Base-by-base conservation (phyloP, 2,329 filamentous ascomycete species). In the Akanthomyces muscarius region DNA sequence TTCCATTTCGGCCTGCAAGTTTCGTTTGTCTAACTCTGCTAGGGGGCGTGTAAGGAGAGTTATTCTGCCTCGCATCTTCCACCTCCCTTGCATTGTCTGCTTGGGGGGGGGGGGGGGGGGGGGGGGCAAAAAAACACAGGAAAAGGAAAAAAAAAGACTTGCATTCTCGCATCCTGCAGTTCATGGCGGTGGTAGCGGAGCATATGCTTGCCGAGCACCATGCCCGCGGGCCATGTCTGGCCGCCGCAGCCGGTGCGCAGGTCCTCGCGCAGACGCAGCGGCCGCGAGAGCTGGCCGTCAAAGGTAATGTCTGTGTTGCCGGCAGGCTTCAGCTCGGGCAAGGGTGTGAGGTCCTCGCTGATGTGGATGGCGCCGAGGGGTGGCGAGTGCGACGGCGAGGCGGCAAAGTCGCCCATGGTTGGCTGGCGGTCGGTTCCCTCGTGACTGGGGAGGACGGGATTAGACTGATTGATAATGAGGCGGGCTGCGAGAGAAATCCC, bases 201-300 rank as follows among this genome's bases (percentile, higher is more conserved):
- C 83, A 98, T 84, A 73, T 98, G 96, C 75, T 89, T 91, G 23
- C 90, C 85, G 60, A 99, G 81, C 18, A 95, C 85, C 86, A 96
- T 90, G 13, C 95, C 95, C 0, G 94, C 94, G 3, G 93, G 94
- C 95, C 95, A 98, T 13, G 96, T 83, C 76, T 96, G 91, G 2
- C 95, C 95, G 55, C 95, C 95, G 75, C 95, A 98, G 65, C 95
- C 95, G 66, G 90, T 86, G 63, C 85, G 86, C 54, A 97, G 83
- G 75, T 98, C 93, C 75, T 97, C 92, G 70, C 91, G 89, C 18
- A 98, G 84, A 65, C 84, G 81, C 65, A 98, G 82, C 13, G 90
- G 87, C 54, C 83, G 78, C 23, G 81, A 76, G 41, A 97, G 81
- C 59, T 95, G 83, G 45, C 90, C 89, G 66, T 90, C 88, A 71